A percentile compares a stretch with the other conserved stretches of the same genome.
Conservation (phyloP, 2,329 filamentous ascomycete genomes). For the Colletotrichum sp. region DNA sequence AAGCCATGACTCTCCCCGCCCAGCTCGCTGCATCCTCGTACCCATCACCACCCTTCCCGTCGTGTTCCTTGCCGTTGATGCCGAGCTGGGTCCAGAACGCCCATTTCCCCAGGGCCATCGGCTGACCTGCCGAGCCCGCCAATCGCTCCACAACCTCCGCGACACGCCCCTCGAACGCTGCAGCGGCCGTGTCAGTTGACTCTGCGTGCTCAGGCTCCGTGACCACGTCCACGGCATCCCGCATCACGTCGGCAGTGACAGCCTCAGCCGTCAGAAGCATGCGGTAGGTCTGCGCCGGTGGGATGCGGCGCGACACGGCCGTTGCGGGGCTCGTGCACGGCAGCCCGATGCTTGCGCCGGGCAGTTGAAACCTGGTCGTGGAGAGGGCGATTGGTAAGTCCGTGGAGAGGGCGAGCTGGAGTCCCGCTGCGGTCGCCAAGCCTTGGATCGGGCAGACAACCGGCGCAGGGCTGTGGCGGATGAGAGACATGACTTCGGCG, state of each 20-base stretch:
- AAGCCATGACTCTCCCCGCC: conserved; percentile 31
- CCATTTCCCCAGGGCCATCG: conserved; percentile 38
- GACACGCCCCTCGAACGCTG: conserved; percentile 28
- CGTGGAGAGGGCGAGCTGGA: conserved; percentile 35
- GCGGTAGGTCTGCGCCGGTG: conserved; percentile 27
- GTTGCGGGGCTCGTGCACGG: conserved; percentile 35
- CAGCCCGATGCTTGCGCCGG: conserved; percentile 32
- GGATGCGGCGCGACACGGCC: conserved; percentile 28
- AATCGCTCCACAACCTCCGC: conserved; percentile 26
- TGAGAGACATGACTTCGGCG: conserved; percentile 34
- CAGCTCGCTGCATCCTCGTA: conserved; percentile 29
- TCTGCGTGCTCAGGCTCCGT: conserved; percentile 17
- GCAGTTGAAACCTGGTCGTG: conserved; percentile 28
- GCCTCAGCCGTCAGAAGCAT: conserved; percentile 33
- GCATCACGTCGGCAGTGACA: conserved; percentile 27
- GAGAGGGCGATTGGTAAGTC: conserved; percentile 31
- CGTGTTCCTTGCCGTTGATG: conserved; percentile 10
- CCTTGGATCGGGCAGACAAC: conserved; percentile 35
- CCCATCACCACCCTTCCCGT: conserved; percentile 24
- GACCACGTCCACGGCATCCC: conserved; percentile 29
- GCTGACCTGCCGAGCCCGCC: conserved; percentile 27
- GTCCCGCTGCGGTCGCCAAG: conserved; percentile 34
- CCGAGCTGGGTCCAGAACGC: conserved; percentile 37
- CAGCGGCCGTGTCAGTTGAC: conserved; percentile 22
- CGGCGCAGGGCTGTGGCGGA: conserved; percentile 33